Percentiles rank a stretch among this genome's conserved stretches.
These are phyloP conservation scores for Lumnitzera littorea DNA, from an alignment of 345 rosid species.

Conservation along the genomic window DNA sequence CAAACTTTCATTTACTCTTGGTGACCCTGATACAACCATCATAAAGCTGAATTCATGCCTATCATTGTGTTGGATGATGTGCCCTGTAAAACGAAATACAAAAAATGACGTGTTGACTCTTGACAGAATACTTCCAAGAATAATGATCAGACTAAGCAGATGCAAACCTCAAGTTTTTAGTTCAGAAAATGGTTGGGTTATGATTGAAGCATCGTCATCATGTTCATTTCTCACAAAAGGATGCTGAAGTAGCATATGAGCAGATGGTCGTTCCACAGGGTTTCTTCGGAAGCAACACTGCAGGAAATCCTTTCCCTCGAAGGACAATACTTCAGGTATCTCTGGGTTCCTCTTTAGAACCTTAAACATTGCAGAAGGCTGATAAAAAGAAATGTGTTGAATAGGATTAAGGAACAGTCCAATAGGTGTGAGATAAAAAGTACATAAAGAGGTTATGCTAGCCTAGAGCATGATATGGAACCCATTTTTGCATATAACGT, in stretches of 20 bases:
- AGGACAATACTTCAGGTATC: conserved; percentile 50
- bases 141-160: too few species aligned
- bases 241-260: conserved; percentile 43
- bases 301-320: conserved; percentile 60
- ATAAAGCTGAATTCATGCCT: too few species aligned
- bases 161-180: conserved; percentile 19
- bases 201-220: conserved; percentile 20
- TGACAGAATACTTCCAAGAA: too few species aligned
- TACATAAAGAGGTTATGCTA: background rate
- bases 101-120: too few species aligned
- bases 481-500: too few species aligned
- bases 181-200: conserved; percentile 15
- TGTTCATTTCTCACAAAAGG: conserved; percentile 39
- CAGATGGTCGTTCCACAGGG: conserved; percentile 55
- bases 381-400: conserved; percentile 11
- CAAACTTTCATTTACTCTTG: too few species aligned
- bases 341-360: conserved; percentile 38
- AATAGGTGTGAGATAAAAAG: background rate
- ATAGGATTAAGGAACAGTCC: background rate
- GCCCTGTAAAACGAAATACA: too few species aligned
- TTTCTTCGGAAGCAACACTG: conserved; percentile 44
- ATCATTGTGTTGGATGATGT: too few species aligned
- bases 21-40: too few species aligned
- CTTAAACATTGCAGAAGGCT: conserved; percentile 73
- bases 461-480: background rate